These are phyloP conservation scores for Rauvolfia tetraphylla DNA, from an alignment of 257 asterid genomes.

Conservation along the genomic window DNA sequence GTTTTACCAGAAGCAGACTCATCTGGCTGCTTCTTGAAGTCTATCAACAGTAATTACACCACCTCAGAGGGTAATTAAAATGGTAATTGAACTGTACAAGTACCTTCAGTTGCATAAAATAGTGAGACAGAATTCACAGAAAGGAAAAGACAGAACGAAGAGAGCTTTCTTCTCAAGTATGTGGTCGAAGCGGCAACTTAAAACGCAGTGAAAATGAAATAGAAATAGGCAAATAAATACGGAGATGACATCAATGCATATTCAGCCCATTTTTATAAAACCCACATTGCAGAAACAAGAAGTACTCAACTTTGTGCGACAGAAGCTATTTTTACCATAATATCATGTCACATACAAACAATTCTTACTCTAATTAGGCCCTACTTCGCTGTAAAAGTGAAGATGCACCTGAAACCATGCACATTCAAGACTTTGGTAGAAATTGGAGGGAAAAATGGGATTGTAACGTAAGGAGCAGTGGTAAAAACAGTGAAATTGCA, in stretches of 20 bases:
- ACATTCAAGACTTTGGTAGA: neutral
- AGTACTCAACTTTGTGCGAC: neutral
- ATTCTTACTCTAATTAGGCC: too few relatives aligned
- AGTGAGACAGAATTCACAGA: neutral
- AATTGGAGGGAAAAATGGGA: neutral
- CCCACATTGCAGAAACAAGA: neutral
- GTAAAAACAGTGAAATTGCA: neutral
- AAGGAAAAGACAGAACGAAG: slow-evolving; percentile 4
- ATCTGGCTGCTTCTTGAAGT: neutral
- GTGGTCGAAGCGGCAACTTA: neutral
- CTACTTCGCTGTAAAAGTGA: too few relatives aligned
- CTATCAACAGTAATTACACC: neutral
- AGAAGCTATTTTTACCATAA: neutral
- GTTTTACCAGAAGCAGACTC: neutral
- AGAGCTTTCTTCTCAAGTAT: neutral
- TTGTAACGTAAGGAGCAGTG: neutral
- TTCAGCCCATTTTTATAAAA: neutral
- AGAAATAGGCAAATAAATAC: neutral
- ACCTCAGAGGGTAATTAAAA: neutral
- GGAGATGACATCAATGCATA: neutral
- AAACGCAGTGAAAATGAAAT: neutral
- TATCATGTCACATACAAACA: too few relatives aligned
- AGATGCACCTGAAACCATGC: neutral
- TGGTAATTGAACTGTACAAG: too few relatives aligned
- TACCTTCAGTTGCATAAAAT: too few relatives aligned